These are phyloP conservation scores for Eucalyptus virginea DNA, from an alignment of 345 rosid genomes.

Conservation along the genomic window DNA sequence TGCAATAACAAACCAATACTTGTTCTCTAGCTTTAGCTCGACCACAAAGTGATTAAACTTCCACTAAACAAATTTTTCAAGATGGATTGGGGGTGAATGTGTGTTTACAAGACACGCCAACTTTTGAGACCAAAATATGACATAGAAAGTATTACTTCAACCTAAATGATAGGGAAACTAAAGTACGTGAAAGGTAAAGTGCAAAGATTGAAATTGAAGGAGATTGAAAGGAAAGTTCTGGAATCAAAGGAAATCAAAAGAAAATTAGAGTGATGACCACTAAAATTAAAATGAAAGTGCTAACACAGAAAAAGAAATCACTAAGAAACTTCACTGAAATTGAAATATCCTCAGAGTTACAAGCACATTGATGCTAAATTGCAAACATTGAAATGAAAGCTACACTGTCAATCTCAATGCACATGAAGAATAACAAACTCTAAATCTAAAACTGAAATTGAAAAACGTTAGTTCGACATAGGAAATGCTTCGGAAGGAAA, in stretches of 20 bases:
- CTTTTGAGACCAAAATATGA: not conserved
- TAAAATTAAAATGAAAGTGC: not conserved
- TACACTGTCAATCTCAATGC: not conserved
- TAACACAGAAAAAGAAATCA: not conserved
- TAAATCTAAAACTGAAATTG: too few species aligned
- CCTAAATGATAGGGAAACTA: rapidly evolving
- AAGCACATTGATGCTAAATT: not conserved
- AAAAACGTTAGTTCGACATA: too few species aligned
- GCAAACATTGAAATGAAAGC: not conserved
- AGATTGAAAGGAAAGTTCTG: not conserved
- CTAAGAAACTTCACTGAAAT: not conserved
- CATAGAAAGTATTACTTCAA: too few species aligned
- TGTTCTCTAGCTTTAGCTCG: too few species aligned
- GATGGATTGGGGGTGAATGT: not conserved
- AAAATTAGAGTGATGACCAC: not conserved
- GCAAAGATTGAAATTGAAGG: not conserved
- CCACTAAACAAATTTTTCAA: too few species aligned
- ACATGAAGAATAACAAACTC: not conserved
- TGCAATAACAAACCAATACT: not conserved
- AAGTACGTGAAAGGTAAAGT: too few species aligned
- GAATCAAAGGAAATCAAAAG: not conserved
- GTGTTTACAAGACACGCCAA: rapidly evolving
- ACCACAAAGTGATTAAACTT: too few species aligned
- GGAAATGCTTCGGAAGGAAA: rapidly evolving
- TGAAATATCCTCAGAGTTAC: not conserved